Evolutionary conservation across 2,329 filamentous ascomycete species (phyloP), one percentile per base, ranked within the genome.

Genomic region (Pleoardoris graminearum): DNA sequence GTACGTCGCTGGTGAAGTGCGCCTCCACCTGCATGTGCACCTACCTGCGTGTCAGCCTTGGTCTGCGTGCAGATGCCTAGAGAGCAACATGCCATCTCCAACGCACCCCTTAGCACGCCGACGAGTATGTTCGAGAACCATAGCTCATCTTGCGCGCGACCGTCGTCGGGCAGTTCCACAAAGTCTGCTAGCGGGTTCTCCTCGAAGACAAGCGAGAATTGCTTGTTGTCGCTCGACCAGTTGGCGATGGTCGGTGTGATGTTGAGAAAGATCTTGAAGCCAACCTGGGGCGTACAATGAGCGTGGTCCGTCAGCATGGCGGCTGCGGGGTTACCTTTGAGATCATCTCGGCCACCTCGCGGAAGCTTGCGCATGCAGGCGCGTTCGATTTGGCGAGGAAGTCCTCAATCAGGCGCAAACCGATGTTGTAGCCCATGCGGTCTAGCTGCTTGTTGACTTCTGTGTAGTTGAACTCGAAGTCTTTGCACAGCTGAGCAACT

Each of bases 361-460:
- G 84, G 70, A 99, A 97, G 77, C 94, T 97, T 63, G 85, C 82
- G 75, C 94, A 99, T 59, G 91, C 84, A 63, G 91, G 90, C 2
- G 89, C 91, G 65, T 91, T 93, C 4, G 91, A 94, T 75, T 97
- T 97, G 66, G 94, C 94, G 16, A 99, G 85, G 69, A 97, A 99
- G 76, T 99, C 94, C 67, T 99, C 94, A 63, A 99, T 97, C 61
- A 99, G 78, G 32, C 94, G 89, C 69, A 97, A 81, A 23, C 94
- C 94, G 60, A 99, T 99, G 69, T 97, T 97, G 78, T 97, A 97
- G 50, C 94, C 94, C 94, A 99, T 99, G 77, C 93, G 95, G 72
- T 99, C 94, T 38, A 99, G 83, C 74, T 99, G 94, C 74, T 93
- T 91, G 78, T 99, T 99, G 71, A 99, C 93, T 73, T 97, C 91